A percentile compares a stretch with the other conserved stretches of the same genome.
Evolutionary conservation across 139 green algal species (phyloP).

Genomic region (Coelastrella sp.): DNA sequence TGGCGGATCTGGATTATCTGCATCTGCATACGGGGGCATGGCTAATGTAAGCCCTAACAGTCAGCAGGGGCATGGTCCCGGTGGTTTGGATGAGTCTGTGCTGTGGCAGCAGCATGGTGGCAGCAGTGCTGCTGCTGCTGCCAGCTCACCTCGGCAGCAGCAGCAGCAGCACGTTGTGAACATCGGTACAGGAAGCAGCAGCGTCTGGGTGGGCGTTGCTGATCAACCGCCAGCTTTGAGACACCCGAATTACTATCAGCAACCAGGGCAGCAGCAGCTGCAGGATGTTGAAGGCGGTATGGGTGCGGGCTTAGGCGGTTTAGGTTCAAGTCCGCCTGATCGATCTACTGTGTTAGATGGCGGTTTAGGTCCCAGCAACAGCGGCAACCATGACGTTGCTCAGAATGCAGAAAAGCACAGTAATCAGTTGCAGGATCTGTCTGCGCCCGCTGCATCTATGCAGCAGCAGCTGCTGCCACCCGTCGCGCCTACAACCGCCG

Average conservation of each 20-base stretch:
- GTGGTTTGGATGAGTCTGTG: conserved; percentile 32
- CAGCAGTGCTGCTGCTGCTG: background rate
- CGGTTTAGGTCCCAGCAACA: too few species aligned
- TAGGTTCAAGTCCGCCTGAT: background rate
- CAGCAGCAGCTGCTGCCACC: background rate
- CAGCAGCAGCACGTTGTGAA: conserved; percentile 2
- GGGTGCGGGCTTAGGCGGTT: background rate
- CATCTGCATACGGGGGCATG: background rate
- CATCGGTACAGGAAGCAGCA: background rate
- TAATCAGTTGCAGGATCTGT: background rate
- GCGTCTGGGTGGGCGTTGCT: conserved; percentile 34
- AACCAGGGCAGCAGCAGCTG: conserved; percentile 20
- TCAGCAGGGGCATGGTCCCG: background rate
- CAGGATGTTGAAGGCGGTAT: background rate
- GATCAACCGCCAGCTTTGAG: background rate
- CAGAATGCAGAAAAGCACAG: background rate
- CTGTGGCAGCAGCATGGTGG: conserved; percentile 37
- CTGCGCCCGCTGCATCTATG: background rate
- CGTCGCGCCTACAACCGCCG: background rate
- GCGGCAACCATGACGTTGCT: background rate
- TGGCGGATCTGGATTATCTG: background rate
- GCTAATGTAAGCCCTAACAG: too few species aligned
- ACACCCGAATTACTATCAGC: conserved; percentile 18
- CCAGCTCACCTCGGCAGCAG: conserved; percentile 5
- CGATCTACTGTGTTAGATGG: background rate